Evolutionary conservation across 441 rosid species (phyloP), one percentile per base, ranked within the genome.

Genomic region (Corymbia calophylla): DNA sequence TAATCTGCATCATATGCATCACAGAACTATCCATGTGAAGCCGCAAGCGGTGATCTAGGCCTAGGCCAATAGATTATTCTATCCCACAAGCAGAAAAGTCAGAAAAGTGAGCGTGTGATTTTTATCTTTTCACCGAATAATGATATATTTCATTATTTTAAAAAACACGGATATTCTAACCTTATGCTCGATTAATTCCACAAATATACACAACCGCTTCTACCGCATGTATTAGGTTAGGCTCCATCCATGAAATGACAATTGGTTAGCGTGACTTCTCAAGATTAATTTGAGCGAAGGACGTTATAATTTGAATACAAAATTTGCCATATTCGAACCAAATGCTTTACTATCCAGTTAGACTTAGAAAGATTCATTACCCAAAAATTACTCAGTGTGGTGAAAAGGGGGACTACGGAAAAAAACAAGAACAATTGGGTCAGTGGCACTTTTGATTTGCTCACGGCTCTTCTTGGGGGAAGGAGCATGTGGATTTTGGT

Each of bases 401-500:
- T 44, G 39, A 29, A 2, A 44, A 77, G 84, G 23, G 84, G 49
- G 84, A 39, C 84, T 21, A 49, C 17, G 51, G 17, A 44, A 77
- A 39, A 39, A 62, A 86, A 88, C 68, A 73, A 87, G 21, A 88
- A 86, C 92, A 91, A 89, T 29, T 54, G 86, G 90, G 91, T 23
- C 86, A 23, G 88, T 89, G 90, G 92, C 89, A 77, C 51, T 62
- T 77, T 88, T 87, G 90, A 94, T 92, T 47, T 89, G 87, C 88
- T 92, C 92, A 92, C 96, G 95, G 94, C 93, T 91, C 90, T 89
- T 84, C 49, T 89, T 32, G 62, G 94, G 92, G 92, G 89, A 89
- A 89, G 17, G 21, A 54, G 89, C 97, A 95, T 91, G 97, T 94
- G 96, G 90, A 87, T 86, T n/a, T 66, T 7, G 51, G 81, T 88